These are phyloP conservation scores for Solanum commersonii DNA, from an alignment of 257 asterid genomes.

Conservation along the genomic window DNA sequence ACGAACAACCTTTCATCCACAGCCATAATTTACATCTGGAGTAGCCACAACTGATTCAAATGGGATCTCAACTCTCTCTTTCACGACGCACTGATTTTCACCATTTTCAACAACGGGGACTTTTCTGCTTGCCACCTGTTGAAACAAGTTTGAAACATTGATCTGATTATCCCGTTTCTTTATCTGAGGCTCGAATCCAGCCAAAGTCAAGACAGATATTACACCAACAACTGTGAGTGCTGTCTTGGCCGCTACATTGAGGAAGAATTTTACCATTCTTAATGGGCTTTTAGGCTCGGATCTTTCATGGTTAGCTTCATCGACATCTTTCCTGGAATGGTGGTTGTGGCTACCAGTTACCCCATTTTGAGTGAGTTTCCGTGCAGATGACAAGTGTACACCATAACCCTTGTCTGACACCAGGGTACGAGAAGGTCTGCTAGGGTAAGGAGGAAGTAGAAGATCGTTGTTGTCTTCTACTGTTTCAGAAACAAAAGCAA, in stretches of 20 bases:
- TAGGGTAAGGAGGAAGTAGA: slow-evolving; percentile 95
- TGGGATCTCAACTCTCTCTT: slow-evolving; percentile 88
- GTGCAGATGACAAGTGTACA: slow-evolving; percentile 24
- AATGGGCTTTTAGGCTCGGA: slow-evolving; percentile 22
- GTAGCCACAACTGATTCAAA: slow-evolving; percentile 52
- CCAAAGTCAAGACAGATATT: slow-evolving; percentile 54
- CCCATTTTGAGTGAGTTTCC: slow-evolving; percentile 45
- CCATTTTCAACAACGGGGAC: slow-evolving; percentile 60
- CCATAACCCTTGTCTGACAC: slow-evolving; percentile 37
- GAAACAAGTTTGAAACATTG: slow-evolving; percentile 32
- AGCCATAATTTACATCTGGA: slow-evolving; percentile 88
- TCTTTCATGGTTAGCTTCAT: slow-evolving; percentile 1
- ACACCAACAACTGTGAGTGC: slow-evolving; percentile 62
- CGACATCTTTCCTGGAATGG: background rate
- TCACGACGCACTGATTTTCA: slow-evolving; percentile 67
- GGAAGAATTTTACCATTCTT: slow-evolving; percentile 18
- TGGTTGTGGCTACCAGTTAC: background rate
- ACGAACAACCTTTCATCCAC: slow-evolving; percentile 41
- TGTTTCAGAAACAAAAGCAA: slow-evolving; percentile 74
- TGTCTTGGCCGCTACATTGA: slow-evolving; percentile 54
- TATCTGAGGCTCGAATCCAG: slow-evolving; percentile 64
- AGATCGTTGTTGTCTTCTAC: slow-evolving; percentile 67
- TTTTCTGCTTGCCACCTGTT: slow-evolving; percentile 29
- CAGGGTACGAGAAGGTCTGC: slow-evolving; percentile 46
- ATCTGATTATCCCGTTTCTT: slow-evolving; percentile 46